phyloP scores from a whole-genome alignment of 441 rosid genomes.

The Pelargonium australe region DNA sequence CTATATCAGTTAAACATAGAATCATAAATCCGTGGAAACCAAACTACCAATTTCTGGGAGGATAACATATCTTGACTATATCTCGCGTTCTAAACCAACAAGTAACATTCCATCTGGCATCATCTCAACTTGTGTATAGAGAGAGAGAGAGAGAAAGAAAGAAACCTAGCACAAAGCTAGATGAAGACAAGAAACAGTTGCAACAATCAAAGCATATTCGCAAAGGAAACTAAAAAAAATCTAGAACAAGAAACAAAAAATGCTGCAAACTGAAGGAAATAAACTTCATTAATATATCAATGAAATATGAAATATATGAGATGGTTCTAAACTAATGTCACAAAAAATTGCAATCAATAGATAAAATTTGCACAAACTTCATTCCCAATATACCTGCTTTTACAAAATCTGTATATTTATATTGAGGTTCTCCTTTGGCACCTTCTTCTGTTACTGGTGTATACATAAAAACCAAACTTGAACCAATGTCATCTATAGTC shows the following conservation, averaged over 20 bases:
- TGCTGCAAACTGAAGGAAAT: not conserved
- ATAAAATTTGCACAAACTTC: conserved; percentile 13
- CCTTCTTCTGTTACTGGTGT: conserved; percentile 96
- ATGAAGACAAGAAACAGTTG: not conserved
- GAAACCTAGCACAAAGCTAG: not conserved
- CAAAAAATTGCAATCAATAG: conserved; percentile 3
- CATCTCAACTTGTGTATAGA: not conserved
- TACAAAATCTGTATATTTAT: conserved; percentile 90
- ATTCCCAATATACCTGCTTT: conserved; percentile 63
- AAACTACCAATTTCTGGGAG: not conserved
- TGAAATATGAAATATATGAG: conserved; percentile 8
- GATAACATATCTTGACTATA: not conserved
- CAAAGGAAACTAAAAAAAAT: conserved; percentile 8
- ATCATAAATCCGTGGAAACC: not conserved
- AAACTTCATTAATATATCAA: not conserved
- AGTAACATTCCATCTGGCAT: not conserved
- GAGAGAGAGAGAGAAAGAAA: too few species aligned
- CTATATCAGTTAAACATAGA: not conserved
- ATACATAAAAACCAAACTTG: conserved; percentile 97
- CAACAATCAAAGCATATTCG: not conserved
- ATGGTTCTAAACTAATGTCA: not conserved
- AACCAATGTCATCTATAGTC: conserved; percentile 74
- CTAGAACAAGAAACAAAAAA: not conserved
- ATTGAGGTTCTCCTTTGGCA: conserved; percentile 95
- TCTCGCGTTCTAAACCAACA: not conserved